Evolutionary conservation across 257 asterid genomes (phyloP).

Genomic region (Phtheirospermum japonicum): DNA sequence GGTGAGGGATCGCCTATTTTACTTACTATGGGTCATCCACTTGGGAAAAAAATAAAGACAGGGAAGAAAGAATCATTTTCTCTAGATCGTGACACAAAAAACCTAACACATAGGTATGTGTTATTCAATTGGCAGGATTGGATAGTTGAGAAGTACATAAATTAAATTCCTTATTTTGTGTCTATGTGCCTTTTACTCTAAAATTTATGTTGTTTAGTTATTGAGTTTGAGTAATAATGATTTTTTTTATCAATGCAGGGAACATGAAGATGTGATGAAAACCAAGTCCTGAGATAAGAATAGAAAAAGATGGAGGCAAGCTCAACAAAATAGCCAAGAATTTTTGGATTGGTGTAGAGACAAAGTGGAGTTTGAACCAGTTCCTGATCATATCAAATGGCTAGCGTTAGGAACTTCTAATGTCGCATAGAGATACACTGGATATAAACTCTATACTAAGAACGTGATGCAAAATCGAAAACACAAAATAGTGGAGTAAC

Average conservation of each 20-base stretch:
- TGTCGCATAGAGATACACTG: constrained; percentile 1
- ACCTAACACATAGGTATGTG: constrained; percentile 11
- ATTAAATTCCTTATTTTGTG: neutral
- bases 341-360: too few species aligned
- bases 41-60: constrained; percentile 3
- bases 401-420: neutral
- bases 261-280: neutral
- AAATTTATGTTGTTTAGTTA: neutral
- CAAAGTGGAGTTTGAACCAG: too few species aligned
- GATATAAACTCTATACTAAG: neutral
- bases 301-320: too few species aligned
- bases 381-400: neutral
- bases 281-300: neutral
- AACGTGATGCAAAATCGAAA: constrained; percentile 11
- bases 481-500: too few species aligned
- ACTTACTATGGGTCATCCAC: constrained; percentile 4
- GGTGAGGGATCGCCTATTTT: neutral
- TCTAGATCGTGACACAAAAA: neutral
- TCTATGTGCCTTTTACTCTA: too few species aligned
- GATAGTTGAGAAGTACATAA: neutral
- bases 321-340: too few species aligned
- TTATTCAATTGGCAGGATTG: neutral
- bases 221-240: too few species aligned
- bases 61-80: constrained; percentile 7
- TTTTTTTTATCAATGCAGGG: neutral